Base-by-base conservation (phyloP, 2,329 filamentous ascomycete genomes). In the Rhynchosporium secalis region DNA sequence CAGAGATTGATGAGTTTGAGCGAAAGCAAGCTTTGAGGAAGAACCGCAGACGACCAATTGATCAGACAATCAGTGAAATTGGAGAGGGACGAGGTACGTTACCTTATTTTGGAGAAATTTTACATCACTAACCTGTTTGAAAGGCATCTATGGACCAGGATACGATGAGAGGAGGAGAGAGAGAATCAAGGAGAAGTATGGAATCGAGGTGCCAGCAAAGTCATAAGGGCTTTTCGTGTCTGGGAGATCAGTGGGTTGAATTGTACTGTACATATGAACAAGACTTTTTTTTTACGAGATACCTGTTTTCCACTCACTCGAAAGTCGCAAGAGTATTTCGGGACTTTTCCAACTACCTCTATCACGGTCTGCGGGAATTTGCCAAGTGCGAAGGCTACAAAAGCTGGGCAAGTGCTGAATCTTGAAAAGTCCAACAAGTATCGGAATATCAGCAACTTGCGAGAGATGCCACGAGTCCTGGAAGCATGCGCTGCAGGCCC, bases 81-180 rank as follows among this genome's bases (percentile, higher is more conserved):
- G 88, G 88, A 51, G 88, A 91, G 76, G 86, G 87, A 70, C 81
- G 88, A 82, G 88, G 88, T 90, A 81, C 68, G 75, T 77, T 12
- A 57, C 28, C 29, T 56, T 26, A 9, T 54, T 36, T 26, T 13
- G 29, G n/a, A 38, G 13, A 29, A 5, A 33, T 61, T 13, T 5
- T 31, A 40, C 41, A 56, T 60, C 36, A 31, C 64, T 64, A 66
- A 65, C 51, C n/a, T 52, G 47, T 33, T 41, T 38, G 29, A 36
- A 68, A 90, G 88, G 87, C 57, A 86, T 91, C 67, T 85, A 86
- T 69, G 86, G 78, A 26, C 84, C 86, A 26, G 87, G 86, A 33
- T 91, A 89, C 70, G 84, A 83, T 60, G 86, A 91, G 78, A 78
- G 88, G 76, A 83, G 88, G 74, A 81, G 81, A 66, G 80, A 88